Percentiles rank a stretch among this genome's conserved stretches.
phyloP scores from a whole-genome alignment of 129 eudicot species.

The Smallanthus sonchifolius region DNA sequence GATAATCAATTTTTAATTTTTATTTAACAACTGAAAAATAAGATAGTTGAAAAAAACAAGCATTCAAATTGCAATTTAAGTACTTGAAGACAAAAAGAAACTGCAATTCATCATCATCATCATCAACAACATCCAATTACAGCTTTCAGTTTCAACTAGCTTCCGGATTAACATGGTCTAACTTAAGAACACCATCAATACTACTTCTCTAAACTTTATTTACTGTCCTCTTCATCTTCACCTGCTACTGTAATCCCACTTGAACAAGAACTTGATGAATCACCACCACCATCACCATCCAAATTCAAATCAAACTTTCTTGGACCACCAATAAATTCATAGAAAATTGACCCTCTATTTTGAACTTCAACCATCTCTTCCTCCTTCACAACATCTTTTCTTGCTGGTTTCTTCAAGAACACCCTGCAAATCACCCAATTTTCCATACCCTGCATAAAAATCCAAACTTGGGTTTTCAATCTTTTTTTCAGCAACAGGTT shows the following conservation, averaged over 20 bases:
- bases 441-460: slow-evolving; percentile 34
- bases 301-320: slow-evolving; percentile 38
- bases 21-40: not conserved
- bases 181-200: slow-evolving; percentile 1
- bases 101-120: not conserved
- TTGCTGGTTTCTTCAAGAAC: slow-evolving; percentile 52
- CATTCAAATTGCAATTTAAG: not conserved
- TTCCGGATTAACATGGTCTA: not conserved
- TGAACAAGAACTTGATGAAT: slow-evolving; percentile 60
- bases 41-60: not conserved
- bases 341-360: slow-evolving; percentile 36
- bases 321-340: slow-evolving; percentile 49
- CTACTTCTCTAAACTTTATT: slow-evolving; percentile 2
- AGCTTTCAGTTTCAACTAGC: slow-evolving; percentile 4
- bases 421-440: slow-evolving; percentile 87
- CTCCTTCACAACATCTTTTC: slow-evolving; percentile 18
- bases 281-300: slow-evolving; percentile 25
- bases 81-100: not conserved
- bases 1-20: not conserved
- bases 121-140: not conserved
- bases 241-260: slow-evolving; percentile 83
- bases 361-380: slow-evolving; percentile 22
- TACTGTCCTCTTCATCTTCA: slow-evolving; percentile 73
- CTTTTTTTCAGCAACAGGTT: not conserved
- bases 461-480: not conserved